These are phyloP conservation scores for Colletotrichum trifolii DNA, from an alignment of 2,329 filamentous ascomycete species.

Conservation along the genomic window DNA sequence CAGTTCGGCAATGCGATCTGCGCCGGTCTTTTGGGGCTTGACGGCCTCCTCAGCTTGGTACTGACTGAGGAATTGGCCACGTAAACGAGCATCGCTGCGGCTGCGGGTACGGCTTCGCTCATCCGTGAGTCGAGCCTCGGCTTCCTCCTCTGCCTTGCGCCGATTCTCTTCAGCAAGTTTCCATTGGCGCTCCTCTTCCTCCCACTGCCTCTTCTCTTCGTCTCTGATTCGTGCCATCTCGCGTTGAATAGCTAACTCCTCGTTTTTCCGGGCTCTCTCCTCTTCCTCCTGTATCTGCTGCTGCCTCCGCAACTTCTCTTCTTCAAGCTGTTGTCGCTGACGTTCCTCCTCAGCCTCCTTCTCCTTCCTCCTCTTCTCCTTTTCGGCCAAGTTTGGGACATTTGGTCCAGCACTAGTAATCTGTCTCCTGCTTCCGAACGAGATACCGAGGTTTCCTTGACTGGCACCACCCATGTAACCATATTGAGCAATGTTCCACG, in stretches of 20 bases:
- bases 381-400: constrained; percentile 86
- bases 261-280: no score
- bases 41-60: constrained; percentile 78
- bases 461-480: constrained; percentile 98
- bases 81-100: constrained; percentile 73
- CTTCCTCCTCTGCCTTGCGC: constrained; percentile 77
- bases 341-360: constrained; percentile 70
- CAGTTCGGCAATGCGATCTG: constrained; percentile 63
- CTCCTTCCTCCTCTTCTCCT: constrained; percentile 75
- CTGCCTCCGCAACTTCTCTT: no score
- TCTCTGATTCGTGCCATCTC: no score
- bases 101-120: constrained; percentile 73
- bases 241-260: no score
- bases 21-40: constrained; percentile 39
- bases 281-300: no score
- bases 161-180: constrained; percentile 79
- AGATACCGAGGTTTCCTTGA: constrained; percentile 93
- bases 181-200: constrained; percentile 82
- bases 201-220: constrained; percentile 79
- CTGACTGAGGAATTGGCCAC: constrained; percentile 87
- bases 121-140: constrained; percentile 73
- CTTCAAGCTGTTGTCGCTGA: no score
- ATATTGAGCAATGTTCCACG: constrained; percentile 99
- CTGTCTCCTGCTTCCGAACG: constrained; percentile 90
- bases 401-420: constrained; percentile 85